Percentiles rank a stretch among this genome's conserved stretches.
Evolutionary conservation across 495 filamentous ascomycete species (phyloP).

Genomic region (Penicillium daleae): DNA sequence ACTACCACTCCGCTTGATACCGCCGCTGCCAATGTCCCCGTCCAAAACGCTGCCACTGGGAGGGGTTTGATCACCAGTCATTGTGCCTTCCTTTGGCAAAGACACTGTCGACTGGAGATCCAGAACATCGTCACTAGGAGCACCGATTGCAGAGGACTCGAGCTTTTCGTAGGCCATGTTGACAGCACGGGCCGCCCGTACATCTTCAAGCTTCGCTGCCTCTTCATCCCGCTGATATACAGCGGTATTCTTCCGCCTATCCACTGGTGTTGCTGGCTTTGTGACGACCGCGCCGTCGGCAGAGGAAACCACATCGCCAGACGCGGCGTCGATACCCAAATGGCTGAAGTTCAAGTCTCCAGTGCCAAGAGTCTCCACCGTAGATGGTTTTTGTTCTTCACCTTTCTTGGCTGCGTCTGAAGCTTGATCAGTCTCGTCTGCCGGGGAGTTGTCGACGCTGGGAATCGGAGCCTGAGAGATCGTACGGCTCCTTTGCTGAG

Average conservation of each 20-base stretch:
- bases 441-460: constrained; percentile 31
- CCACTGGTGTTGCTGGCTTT: constrained; percentile 37
- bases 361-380: constrained; percentile 86
- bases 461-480: constrained; percentile 28
- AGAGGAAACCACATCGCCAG: constrained; percentile 43
- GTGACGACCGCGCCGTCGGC: constrained; percentile 47
- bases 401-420: constrained; percentile 24
- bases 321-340: constrained; percentile 54
- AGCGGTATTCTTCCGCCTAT: constrained; percentile 43
- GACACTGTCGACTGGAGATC: constrained; percentile 40
- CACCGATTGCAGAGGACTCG: constrained; percentile 30
- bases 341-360: constrained; percentile 88
- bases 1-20: constrained; percentile 74
- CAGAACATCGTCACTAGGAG: constrained; percentile 34
- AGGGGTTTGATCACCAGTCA: constrained; percentile 61
- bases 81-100: constrained; percentile 37
- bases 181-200: constrained; percentile 61
- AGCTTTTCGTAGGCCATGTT: constrained; percentile 63
- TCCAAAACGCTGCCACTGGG: constrained; percentile 71
- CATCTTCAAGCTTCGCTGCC: constrained; percentile 59
- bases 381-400: constrained; percentile 66
- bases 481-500: constrained; percentile 44
- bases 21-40: constrained; percentile 58
- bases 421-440: constrained; percentile 28
- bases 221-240: constrained; percentile 55